Base-by-base conservation (phyloP, 2,329 filamentous ascomycete species). In the Ophiosphaerella korrae region DNA sequence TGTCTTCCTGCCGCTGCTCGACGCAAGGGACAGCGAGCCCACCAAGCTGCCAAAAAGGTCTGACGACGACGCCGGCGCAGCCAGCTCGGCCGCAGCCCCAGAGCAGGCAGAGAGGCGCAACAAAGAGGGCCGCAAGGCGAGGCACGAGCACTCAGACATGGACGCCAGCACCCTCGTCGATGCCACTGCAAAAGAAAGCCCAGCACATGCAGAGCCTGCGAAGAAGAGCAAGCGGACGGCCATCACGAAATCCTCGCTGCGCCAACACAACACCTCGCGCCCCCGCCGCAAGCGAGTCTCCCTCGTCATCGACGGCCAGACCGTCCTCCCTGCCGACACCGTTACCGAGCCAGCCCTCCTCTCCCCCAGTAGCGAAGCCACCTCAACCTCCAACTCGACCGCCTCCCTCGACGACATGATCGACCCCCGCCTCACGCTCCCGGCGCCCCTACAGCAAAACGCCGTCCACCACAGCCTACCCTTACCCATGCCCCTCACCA, bases 291-390 rank as follows among this genome's bases (percentile, higher is more conserved):
- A 74, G 53, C 57, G 71, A 37, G 71, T 74, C 49, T 70, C 66
- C 53, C 56, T 74, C 36, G 65, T 71, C 46, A 72, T 74, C 33
- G 68, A 74, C 51, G 70, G 72, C 56, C 70, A 72, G 46, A 73
- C 72, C 16, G 70, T 74, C 13, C 66, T 67, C 23, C 71, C 71
- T 4, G 66, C 70, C n/a, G 71, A 74, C 40, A 62, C 57, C n/a
- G 58, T 72, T 44, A 44, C 53, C 6, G 67, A 70, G 26, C 60
- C 63, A 9, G 42, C 57, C 18, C 61, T 68, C 47, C 59, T 53
- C 5, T 66, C 64, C 33, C 67, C 68, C 39, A 65, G 61, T 59
- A 69, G 68, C 53, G 67, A 66, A 29, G 59, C 67, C 12, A 58
- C 58, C 4, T 70, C 66, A 8, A 56, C 62, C n/a, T 68, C 67